Evolutionary conservation across 371 early-diverging fungal species (phyloP).

Genomic region (Capillidium heterosporum): DNA sequence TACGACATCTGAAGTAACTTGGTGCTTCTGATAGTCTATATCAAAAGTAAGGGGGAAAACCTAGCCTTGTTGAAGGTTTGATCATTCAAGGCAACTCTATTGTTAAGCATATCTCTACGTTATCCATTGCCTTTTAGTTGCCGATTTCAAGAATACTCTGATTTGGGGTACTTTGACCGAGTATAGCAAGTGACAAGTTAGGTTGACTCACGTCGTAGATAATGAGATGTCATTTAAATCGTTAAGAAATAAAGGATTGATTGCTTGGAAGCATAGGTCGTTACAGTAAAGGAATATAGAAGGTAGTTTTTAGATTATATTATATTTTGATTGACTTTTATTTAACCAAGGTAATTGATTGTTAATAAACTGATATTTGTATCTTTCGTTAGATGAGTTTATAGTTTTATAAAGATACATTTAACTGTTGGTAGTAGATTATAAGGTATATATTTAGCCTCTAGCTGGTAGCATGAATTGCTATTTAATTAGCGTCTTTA

Average conservation of each 20-base stretch:
- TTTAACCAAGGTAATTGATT: too few species aligned
- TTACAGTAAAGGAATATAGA: too few species aligned
- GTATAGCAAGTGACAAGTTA: conserved; percentile 91
- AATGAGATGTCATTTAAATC: conserved; percentile 90
- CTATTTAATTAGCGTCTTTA: too few species aligned
- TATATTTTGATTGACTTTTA: too few species aligned
- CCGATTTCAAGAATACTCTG: conserved; percentile 67
- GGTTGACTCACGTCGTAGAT: conserved; percentile 76
- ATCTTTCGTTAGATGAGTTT: too few species aligned
- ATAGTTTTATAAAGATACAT: too few species aligned
- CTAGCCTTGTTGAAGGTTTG: conserved; percentile 91
- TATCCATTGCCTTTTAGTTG: conserved; percentile 83
- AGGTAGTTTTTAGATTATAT: too few species aligned
- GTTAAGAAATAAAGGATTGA: conserved; percentile 4
- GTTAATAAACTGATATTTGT: too few species aligned
- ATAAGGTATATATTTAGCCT: too few species aligned
- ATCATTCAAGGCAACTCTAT: conserved; percentile 76
- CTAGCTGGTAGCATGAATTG: too few species aligned
- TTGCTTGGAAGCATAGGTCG: too few species aligned
- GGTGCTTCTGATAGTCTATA: conserved; percentile 83
- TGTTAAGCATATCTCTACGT: conserved; percentile 91
- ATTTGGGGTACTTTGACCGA: conserved; percentile 72
- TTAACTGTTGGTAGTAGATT: too few species aligned
- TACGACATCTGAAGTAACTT: conserved; percentile 82
- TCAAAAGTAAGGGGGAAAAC: conserved; percentile 91